Conservation (phyloP, 805 yeast species). For the Sugiyamaella marilandica region DNA sequence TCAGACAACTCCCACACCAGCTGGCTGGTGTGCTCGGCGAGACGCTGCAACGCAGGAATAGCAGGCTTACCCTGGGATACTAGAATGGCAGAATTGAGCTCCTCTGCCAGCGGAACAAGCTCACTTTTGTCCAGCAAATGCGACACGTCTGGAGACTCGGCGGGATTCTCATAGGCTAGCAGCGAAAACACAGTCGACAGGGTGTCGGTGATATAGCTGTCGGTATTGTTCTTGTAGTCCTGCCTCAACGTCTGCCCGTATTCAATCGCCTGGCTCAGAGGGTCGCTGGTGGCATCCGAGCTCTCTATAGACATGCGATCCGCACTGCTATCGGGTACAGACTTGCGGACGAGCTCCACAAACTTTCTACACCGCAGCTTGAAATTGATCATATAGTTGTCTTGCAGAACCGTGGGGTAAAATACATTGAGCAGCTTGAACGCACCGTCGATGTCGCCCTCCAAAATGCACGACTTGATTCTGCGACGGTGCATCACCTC, state of each 20-base stretch:
- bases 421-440: slow-evolving; percentile 35
- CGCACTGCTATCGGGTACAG: slow-evolving; percentile 3
- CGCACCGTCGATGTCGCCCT: slow-evolving; percentile 44
- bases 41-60: slow-evolving; percentile 41
- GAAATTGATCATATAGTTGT: slow-evolving; percentile 36
- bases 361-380: slow-evolving; percentile 42
- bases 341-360: slow-evolving; percentile 34
- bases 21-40: slow-evolving; percentile 39
- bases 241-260: slow-evolving; percentile 39
- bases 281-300: slow-evolving; percentile 6
- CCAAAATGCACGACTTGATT: slow-evolving; percentile 40
- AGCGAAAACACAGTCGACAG: slow-evolving; percentile 47
- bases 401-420: slow-evolving; percentile 38
- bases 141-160: slow-evolving; percentile 34
- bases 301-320: background rate
- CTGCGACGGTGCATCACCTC: slow-evolving; percentile 43
- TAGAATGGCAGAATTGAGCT: slow-evolving; percentile 41
- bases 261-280: slow-evolving; percentile 35
- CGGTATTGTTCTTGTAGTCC: slow-evolving; percentile 28
- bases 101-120: slow-evolving; percentile 38
- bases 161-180: slow-evolving; percentile 50
- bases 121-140: slow-evolving; percentile 36
- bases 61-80: slow-evolving; percentile 41
- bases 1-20: slow-evolving; percentile 35
- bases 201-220: slow-evolving; percentile 35